A percentile compares a stretch with the other conserved stretches of the same genome.
These are phyloP conservation scores for Salix koriyanagi DNA, from an alignment of 345 rosid genomes.

Conservation along the genomic window DNA sequence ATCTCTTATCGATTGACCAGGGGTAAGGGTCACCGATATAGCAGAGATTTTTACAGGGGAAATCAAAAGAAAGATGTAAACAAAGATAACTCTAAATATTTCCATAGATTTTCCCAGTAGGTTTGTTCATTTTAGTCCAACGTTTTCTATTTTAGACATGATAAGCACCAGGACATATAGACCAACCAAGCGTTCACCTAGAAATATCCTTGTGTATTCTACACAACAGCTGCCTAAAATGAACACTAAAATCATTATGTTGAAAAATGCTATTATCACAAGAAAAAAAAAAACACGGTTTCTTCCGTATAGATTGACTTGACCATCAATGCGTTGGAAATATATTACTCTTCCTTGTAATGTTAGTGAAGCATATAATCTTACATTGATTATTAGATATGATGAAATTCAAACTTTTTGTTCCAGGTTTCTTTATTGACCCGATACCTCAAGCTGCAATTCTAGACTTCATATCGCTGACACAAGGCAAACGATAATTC, in stretches of 20 bases:
- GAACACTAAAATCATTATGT: not conserved
- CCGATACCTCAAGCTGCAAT: not conserved
- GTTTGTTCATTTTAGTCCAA: not conserved
- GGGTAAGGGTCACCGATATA: not conserved
- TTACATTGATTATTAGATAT: not conserved
- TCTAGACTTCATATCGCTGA: not conserved
- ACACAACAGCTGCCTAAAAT: not conserved
- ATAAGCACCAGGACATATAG: not conserved
- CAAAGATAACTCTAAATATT: not conserved
- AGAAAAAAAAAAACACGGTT: not conserved
- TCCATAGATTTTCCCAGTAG: not conserved
- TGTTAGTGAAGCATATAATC: not conserved
- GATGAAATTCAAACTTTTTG: not conserved
- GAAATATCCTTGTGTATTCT: not conserved
- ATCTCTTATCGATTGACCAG: conserved; percentile 5
- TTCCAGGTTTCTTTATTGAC: not conserved
- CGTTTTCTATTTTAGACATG: not conserved
- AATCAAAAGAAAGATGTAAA: not conserved
- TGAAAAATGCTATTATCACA: not conserved
- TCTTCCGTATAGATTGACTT: not conserved
- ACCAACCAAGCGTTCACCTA: not conserved
- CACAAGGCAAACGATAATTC: not conserved
- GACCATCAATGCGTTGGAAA: not conserved
- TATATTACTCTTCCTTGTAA: not conserved
- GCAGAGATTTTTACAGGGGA: not conserved